phyloP scores from a whole-genome alignment of 1,284 basidiomycete genomes.

The Microbotryomycetes sp. region DNA sequence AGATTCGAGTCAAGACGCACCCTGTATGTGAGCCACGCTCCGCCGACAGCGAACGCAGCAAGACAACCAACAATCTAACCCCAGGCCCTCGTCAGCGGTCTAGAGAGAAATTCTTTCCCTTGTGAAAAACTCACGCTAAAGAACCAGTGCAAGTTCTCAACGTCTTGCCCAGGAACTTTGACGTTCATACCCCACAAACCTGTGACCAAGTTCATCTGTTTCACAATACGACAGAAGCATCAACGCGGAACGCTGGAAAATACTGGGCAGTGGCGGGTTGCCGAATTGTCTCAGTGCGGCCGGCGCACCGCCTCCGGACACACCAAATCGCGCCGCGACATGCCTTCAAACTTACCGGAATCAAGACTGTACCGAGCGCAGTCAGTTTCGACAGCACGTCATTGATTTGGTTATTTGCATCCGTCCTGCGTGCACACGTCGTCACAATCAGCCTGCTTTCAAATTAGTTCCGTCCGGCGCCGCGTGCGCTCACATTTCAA shows the following conservation, averaged over 20 bases:
- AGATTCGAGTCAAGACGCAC: not conserved
- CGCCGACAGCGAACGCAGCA: conserved; percentile 29
- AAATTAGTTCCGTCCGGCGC: not conserved
- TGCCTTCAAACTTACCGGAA: conserved; percentile 53
- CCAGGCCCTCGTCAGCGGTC: no score
- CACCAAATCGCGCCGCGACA: not conserved
- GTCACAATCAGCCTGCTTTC: conserved; percentile 8
- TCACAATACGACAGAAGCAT: conserved; percentile 7
- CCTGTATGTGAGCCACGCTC: conserved; percentile 32
- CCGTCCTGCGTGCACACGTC: conserved; percentile 50
- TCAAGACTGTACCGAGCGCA: conserved; percentile 92
- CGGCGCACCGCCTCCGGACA: not conserved
- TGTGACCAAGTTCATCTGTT: conserved; percentile 88
- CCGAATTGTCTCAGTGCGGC: not conserved
- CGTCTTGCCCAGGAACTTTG: conserved; percentile 76
- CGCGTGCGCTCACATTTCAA: conserved; percentile 62
- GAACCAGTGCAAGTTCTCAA: conserved; percentile 58
- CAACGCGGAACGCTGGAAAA: no score
- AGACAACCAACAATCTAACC: conserved; percentile 33
- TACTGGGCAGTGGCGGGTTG: not conserved
- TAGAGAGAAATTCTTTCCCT: no score
- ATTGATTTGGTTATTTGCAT: conserved; percentile 99
- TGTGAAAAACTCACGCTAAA: conserved; percentile 51
- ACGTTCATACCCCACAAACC: conserved; percentile 83
- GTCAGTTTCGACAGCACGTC: conserved; percentile 98